Conservation (phyloP, 257 asterid species). For the Echites panduratus region DNA sequence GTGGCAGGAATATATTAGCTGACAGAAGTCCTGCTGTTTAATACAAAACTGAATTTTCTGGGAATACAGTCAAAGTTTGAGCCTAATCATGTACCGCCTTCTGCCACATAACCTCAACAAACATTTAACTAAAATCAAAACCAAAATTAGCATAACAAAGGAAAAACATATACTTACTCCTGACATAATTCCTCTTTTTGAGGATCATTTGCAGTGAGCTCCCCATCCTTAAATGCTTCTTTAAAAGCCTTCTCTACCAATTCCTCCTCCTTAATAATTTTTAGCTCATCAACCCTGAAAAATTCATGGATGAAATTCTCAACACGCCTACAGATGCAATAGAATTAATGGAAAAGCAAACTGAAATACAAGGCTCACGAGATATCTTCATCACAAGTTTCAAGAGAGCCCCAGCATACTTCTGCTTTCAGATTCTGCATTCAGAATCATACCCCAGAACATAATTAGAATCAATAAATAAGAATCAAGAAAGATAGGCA, state of each 20-base stretch:
- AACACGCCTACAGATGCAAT: neutral
- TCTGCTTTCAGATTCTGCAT: slow-evolving; percentile 56
- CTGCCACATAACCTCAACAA: neutral
- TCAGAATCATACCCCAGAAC: neutral
- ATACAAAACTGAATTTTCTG: neutral
- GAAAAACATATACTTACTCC: slow-evolving; percentile 32
- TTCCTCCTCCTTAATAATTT: slow-evolving; percentile 70
- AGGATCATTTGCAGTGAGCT: slow-evolving; percentile 24
- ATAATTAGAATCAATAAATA: neutral
- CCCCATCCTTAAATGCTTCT: slow-evolving; percentile 70
- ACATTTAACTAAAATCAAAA: neutral
- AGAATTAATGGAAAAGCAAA: neutral
- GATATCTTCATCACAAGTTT: slow-evolving; percentile 45
- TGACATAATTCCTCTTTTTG: slow-evolving; percentile 23
- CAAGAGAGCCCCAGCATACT: slow-evolving; percentile 35
- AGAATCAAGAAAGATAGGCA: neutral
- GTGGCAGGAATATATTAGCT: neutral
- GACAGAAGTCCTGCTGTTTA: neutral
- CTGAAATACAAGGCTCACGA: slow-evolving; percentile 39
- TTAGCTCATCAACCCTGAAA: slow-evolving; percentile 75
- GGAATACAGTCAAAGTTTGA: neutral
- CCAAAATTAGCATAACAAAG: neutral
- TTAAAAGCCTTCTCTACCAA: slow-evolving; percentile 66
- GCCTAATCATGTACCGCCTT: neutral
- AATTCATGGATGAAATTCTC: slow-evolving; percentile 9